These are phyloP conservation scores for Achaetomium macrosporum DNA, from an alignment of 2,329 filamentous ascomycete species.

Conservation along the genomic window DNA sequence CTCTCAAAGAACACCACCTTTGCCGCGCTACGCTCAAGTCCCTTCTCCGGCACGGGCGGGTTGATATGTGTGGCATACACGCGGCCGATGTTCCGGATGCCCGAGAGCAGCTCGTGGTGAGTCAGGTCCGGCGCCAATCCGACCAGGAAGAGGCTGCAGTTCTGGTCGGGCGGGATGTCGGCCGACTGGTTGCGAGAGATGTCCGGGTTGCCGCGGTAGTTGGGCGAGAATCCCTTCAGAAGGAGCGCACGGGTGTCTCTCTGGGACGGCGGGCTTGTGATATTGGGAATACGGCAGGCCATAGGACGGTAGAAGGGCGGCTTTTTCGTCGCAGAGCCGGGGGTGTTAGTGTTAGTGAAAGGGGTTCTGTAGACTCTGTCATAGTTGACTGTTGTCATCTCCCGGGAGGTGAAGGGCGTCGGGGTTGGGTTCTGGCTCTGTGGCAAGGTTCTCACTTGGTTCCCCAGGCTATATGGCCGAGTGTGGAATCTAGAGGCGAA, in stretches of 20 bases:
- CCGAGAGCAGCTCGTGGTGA: constrained; percentile 38
- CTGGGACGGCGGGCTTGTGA: neutral
- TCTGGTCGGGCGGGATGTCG: constrained; percentile 35
- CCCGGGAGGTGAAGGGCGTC: too few relatives aligned
- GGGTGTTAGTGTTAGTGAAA: too few relatives aligned
- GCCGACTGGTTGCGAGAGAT: constrained; percentile 36
- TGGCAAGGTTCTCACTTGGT: too few relatives aligned
- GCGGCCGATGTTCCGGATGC: constrained; percentile 43
- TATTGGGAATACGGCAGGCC: constrained; percentile 11
- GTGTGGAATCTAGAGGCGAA: too few relatives aligned
- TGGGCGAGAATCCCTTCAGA: constrained; percentile 29
- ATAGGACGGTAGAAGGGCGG: constrained; percentile 18
- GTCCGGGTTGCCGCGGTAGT: constrained; percentile 36
- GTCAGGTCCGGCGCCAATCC: constrained; percentile 42
- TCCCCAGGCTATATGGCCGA: too few relatives aligned
- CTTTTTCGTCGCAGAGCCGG: too few relatives aligned
- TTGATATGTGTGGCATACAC: constrained; percentile 49
- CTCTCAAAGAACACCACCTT: constrained; percentile 47
- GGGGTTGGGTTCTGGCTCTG: too few relatives aligned
- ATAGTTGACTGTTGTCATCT: too few relatives aligned
- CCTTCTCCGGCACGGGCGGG: constrained; percentile 34
- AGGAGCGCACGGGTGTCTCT: constrained; percentile 15
- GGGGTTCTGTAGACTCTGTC: too few relatives aligned
- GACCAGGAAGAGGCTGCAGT: constrained; percentile 49
- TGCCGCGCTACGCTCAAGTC: constrained; percentile 37